phyloP scores from a whole-genome alignment of 2,329 filamentous ascomycete genomes.

The Colletotrichum horii region DNA sequence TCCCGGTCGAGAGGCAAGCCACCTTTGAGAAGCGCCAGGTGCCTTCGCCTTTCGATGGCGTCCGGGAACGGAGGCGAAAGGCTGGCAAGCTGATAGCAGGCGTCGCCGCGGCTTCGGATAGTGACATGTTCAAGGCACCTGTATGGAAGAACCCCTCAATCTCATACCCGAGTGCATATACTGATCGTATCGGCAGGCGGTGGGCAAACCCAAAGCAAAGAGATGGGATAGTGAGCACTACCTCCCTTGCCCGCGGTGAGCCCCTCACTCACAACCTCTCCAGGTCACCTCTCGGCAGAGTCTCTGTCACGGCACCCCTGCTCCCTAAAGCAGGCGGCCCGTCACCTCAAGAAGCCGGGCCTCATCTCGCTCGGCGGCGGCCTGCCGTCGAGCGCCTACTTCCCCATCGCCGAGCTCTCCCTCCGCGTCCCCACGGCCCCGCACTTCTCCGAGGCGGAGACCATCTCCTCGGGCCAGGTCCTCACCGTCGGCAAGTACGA shows the following conservation, averaged over 20 bases:
- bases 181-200: conserved; percentile 28
- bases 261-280: neutral
- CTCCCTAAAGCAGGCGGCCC: conserved; percentile 83
- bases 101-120: conserved; percentile 77
- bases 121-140: conserved; percentile 82
- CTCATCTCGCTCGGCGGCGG: conserved; percentile 93
- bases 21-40: conserved; percentile 16
- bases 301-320: conserved; percentile 65
- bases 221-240: conserved; percentile 79
- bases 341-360: conserved; percentile 78
- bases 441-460: conserved; percentile 73
- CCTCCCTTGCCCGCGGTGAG: neutral
- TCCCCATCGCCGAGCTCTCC: conserved; percentile 83
- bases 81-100: conserved; percentile 76
- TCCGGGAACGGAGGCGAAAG: conserved; percentile 71
- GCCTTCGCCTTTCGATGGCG: conserved; percentile 56
- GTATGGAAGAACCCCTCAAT: conserved; percentile 44
- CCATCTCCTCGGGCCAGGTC: conserved; percentile 61
- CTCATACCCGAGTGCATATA: neutral
- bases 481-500: conserved; percentile 85
- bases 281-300: conserved; percentile 67
- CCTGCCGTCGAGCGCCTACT: conserved; percentile 86
- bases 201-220: conserved; percentile 76
- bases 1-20: conserved; percentile 17
- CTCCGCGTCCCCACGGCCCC: conserved; percentile 75